These are phyloP conservation scores for Trichomonascaceae sp. DNA, from an alignment of 1,139 yeast species.

Conservation along the genomic window DNA sequence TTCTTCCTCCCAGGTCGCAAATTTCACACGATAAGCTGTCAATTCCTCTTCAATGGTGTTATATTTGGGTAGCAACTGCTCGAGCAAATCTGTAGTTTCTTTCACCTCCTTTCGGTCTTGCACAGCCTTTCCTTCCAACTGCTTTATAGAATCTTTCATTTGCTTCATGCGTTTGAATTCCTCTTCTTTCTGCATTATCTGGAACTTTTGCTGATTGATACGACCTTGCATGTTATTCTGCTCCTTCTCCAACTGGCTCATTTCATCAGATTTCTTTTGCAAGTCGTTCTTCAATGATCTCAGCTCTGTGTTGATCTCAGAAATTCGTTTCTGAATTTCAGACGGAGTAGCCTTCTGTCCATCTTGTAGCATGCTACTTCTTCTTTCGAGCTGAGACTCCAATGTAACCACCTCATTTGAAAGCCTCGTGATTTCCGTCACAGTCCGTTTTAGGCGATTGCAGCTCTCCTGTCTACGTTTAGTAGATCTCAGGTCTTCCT, in stretches of 20 bases:
- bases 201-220: conserved; percentile 52
- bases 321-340: conserved; percentile 50
- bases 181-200: conserved; percentile 40
- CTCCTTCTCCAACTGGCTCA: conserved; percentile 46
- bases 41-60: conserved; percentile 10
- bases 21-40: conserved; percentile 6
- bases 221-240: conserved; percentile 45
- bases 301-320: conserved; percentile 38
- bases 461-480: conserved; percentile 22
- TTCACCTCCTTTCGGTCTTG: conserved; percentile 12
- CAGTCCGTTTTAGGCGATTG: conserved; percentile 34
- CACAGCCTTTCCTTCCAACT: conserved; percentile 23
- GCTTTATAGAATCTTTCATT: conserved; percentile 27
- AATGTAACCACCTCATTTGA: conserved; percentile 21
- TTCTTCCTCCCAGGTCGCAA: conserved; percentile 15
- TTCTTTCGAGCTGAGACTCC: conserved; percentile 17
- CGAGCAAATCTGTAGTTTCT: conserved; percentile 16
- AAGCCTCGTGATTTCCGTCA: conserved; percentile 26
- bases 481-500: conserved; percentile 14
- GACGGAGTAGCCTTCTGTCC: conserved; percentile 33
- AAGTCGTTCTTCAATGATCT: conserved; percentile 44
- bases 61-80: conserved; percentile 14
- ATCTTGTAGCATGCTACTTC: conserved; percentile 23
- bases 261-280: conserved; percentile 41
- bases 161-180: conserved; percentile 20